phyloP scores from a whole-genome alignment of 768 basidiomycete genomes.

The Tubosaeta brunneosetosa region DNA sequence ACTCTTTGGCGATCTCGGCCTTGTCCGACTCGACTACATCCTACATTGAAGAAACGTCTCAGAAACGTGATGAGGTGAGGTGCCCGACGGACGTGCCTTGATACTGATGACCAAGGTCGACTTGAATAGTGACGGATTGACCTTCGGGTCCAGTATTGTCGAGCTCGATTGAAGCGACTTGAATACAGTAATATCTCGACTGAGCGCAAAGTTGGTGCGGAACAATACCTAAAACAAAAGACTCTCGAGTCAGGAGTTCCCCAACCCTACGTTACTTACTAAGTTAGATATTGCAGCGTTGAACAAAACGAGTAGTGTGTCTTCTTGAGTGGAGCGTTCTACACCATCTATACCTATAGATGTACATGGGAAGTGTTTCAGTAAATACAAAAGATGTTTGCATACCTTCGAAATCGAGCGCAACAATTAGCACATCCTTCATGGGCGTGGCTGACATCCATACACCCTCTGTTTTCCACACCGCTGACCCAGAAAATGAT shows the following conservation, averaged over 20 bases:
- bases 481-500: conserved; percentile 63
- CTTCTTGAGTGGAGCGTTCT: conserved; percentile 59
- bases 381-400: conserved; percentile 17
- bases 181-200: conserved; percentile 57
- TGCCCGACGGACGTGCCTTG: conserved; percentile 42
- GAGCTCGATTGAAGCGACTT: conserved; percentile 60
- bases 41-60: conserved; percentile 27
- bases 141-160: conserved; percentile 51
- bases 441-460: conserved; percentile 68
- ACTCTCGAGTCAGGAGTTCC: no score
- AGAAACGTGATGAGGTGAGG: no score
- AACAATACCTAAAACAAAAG: no score
- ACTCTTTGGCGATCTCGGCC: conserved; percentile 56
- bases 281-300: conserved; percentile 64
- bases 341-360: conserved; percentile 53
- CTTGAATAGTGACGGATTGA: conserved; percentile 55
- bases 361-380: conserved; percentile 6
- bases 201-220: conserved; percentile 61
- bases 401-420: conserved; percentile 60
- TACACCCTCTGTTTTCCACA: conserved; percentile 62
- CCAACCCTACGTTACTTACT: no score
- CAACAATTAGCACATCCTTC: conserved; percentile 47
- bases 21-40: conserved; percentile 63
- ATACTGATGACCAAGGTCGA: conserved; percentile 59
- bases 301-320: conserved; percentile 58